Base-by-base conservation (phyloP, 805 yeast species). In the Komagataella ulmi region DNA sequence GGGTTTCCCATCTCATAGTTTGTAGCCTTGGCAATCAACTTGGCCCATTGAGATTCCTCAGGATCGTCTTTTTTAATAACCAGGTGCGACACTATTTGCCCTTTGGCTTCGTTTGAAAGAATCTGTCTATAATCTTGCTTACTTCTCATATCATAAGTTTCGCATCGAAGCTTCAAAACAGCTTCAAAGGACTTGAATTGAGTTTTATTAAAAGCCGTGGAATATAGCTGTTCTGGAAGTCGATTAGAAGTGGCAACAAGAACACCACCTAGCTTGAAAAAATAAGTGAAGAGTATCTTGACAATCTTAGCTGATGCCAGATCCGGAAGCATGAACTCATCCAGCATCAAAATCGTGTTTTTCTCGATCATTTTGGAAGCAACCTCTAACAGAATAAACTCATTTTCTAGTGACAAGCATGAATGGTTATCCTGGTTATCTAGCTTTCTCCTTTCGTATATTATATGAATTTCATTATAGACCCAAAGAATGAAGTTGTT, bases 281-380 rank as follows among this genome's bases (percentile, higher is more conserved):
- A 84, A 61, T 77, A 81, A 0, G 84, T 79, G 64, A 84, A 81
- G 49, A 84, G 63, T 12, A 81, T 71, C 61, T 80, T 79, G 52
- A 84, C 67, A 44, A 84, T 80, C 58, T 81, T 83, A 1, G 88
- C 89, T 19, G 85, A 75, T 0, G 88, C 86, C 44, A 85, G 72
- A 60, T 84, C 90, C 0, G 90, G 90, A 30, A 84, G 61, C 85
- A 83, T 81, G 65, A 84, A 84, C 61, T 85, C 90, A 61, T 84
- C 90, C 45, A 84, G 64, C 63, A 83, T 69, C 54, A 84, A 63
- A 12, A 84, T 68, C 1, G 87, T 80, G 58, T 74, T 79, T 54
- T 71, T 72, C 12, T 67, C 63, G 30, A 83, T 74, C 80, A 84
- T 71, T 50, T 74, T 80, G 50, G 79, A 77, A 5, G 89, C 88